These are phyloP conservation scores for Cadophora gregata DNA, from an alignment of 2,329 filamentous ascomycete genomes.

Conservation along the genomic window DNA sequence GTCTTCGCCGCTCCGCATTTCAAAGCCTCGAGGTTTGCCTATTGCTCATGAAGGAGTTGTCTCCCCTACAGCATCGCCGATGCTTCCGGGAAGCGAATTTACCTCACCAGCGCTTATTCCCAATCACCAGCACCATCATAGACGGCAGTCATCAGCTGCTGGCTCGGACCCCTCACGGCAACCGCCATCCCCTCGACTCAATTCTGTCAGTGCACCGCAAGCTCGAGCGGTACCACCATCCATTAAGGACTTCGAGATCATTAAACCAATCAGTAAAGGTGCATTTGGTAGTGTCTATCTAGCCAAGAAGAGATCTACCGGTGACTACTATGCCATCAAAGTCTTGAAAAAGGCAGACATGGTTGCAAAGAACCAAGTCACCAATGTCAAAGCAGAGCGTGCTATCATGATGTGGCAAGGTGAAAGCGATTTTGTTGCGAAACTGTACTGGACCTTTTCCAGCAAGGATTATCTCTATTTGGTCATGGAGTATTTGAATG, in stretches of 20 bases:
- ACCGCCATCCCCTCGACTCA: slow-evolving; percentile 82
- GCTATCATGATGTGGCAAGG: slow-evolving; percentile 99
- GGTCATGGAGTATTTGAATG: slow-evolving; percentile 99
- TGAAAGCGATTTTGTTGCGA: slow-evolving; percentile 98
- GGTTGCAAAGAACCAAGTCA: slow-evolving; percentile 99
- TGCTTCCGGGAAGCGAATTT: slow-evolving; percentile 83
- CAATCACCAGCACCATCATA: slow-evolving; percentile 73
- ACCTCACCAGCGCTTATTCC: slow-evolving; percentile 71
- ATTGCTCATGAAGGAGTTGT: slow-evolving; percentile 68
- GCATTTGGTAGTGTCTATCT: slow-evolving; percentile 98
- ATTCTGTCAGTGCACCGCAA: slow-evolving; percentile 77
- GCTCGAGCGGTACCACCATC: slow-evolving; percentile 90
- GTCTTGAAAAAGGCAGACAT: slow-evolving; percentile 99
- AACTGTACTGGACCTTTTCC: slow-evolving; percentile 99
- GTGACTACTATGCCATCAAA: slow-evolving; percentile 98
- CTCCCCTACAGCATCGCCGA: slow-evolving; percentile 89
- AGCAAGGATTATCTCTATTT: slow-evolving; percentile 99
- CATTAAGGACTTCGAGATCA: slow-evolving; percentile 99
- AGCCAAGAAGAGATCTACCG: slow-evolving; percentile 97
- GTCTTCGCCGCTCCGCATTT: slow-evolving; percentile 84
- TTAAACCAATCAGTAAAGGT: slow-evolving; percentile 98
- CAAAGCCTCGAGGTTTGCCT: slow-evolving; percentile 74
- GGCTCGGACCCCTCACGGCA: slow-evolving; percentile 71
- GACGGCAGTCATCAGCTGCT: slow-evolving; percentile 89
- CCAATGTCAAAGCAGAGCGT: slow-evolving; percentile 97